Conservation (phyloP, 495 filamentous ascomycete genomes). For the Aspergillus egyptiacus region DNA sequence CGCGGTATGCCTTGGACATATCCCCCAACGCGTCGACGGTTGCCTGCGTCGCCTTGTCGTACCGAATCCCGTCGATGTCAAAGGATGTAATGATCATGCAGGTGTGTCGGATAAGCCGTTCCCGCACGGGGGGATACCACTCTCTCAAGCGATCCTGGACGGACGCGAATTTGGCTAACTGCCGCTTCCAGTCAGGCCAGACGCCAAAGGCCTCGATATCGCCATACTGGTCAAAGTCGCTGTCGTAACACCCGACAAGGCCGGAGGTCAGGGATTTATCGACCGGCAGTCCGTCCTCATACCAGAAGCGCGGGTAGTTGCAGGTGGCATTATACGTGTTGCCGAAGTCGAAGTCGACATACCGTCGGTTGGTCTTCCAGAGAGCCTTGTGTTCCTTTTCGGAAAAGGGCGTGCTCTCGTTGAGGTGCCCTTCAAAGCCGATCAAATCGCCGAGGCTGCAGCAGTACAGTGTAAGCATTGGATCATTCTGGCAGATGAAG, state of each 20-base stretch:
- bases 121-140: slow-evolving; percentile 55
- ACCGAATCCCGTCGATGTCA: slow-evolving; percentile 64
- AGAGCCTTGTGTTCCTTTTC: slow-evolving; percentile 48
- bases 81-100: slow-evolving; percentile 57
- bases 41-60: slow-evolving; percentile 61
- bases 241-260: slow-evolving; percentile 57
- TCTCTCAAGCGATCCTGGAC: slow-evolving; percentile 70
- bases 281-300: slow-evolving; percentile 51
- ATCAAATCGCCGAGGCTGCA: slow-evolving; percentile 57
- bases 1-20: slow-evolving; percentile 46
- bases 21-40: slow-evolving; percentile 57
- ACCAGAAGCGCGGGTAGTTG: slow-evolving; percentile 61
- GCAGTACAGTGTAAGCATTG: background rate
- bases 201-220: slow-evolving; percentile 66
- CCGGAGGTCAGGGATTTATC: slow-evolving; percentile 34
- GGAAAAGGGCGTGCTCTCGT: slow-evolving; percentile 55
- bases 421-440: slow-evolving; percentile 61
- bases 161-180: slow-evolving; percentile 68
- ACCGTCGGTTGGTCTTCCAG: slow-evolving; percentile 53
- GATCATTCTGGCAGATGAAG: background rate
- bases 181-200: slow-evolving; percentile 60
- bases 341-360: slow-evolving; percentile 55
- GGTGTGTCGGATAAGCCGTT: slow-evolving; percentile 58
- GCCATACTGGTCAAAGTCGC: slow-evolving; percentile 66
- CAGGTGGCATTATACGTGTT: slow-evolving; percentile 55